Conservation (phyloP, 2,329 filamentous ascomycete species). For the Thermomyces lanuginosus region DNA sequence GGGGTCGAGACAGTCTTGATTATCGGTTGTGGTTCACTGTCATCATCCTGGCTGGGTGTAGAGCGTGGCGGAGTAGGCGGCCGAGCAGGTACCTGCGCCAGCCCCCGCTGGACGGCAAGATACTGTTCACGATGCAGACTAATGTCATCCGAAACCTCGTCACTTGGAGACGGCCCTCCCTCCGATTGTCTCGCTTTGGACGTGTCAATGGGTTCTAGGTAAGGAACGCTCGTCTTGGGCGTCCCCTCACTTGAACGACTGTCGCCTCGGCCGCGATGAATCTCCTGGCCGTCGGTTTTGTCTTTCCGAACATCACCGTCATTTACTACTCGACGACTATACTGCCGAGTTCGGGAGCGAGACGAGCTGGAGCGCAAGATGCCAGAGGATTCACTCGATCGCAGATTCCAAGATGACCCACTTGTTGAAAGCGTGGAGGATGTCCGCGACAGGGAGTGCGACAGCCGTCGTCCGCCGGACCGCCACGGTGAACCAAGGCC, state of each 20-base stretch:
- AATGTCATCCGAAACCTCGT: constrained; percentile 22
- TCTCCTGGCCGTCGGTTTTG: constrained; percentile 13
- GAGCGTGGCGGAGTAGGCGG: constrained; percentile 71
- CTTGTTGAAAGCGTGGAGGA: constrained; percentile 26
- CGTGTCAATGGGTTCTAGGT: too few species aligned
- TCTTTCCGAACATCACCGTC: constrained; percentile 11
- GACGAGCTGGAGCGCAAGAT: constrained; percentile 16
- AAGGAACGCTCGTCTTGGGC: too few species aligned
- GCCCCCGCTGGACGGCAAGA: constrained; percentile 59
- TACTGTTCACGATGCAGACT: constrained; percentile 60
- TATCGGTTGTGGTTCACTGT: constrained; percentile 27
- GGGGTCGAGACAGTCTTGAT: constrained; percentile 10
- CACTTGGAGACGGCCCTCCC: constrained; percentile 33
- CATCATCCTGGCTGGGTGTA: constrained; percentile 43
- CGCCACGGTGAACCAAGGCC: constrained; percentile 29
- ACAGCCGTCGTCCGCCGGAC: constrained; percentile 42
- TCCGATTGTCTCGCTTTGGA: too few species aligned
- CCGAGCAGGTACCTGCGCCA: constrained; percentile 42
- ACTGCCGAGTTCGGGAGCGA: constrained; percentile 23
- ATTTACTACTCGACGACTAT: constrained; percentile 18
- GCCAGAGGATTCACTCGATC: constrained; percentile 21
- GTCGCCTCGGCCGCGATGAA: too few species aligned
- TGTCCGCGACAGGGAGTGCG: constrained; percentile 31
- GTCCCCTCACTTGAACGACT: too few species aligned
- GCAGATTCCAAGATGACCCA: constrained; percentile 19